Base-by-base conservation (phyloP, 2,329 filamentous ascomycete species). In the Coniosporium tulheliwenetii region DNA sequence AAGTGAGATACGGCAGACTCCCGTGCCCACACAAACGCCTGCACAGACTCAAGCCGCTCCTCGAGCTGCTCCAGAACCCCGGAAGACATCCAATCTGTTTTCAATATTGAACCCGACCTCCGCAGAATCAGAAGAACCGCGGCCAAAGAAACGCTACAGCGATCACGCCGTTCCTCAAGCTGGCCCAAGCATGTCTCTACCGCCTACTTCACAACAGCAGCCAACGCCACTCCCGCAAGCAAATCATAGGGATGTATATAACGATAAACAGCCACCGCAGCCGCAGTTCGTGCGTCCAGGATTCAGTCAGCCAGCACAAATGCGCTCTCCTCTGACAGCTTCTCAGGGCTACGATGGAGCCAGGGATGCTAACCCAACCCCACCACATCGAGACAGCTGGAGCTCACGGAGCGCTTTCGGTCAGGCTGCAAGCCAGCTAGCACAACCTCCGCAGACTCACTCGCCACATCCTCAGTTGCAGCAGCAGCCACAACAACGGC, bases 41-140 rank as follows among this genome's bases (percentile, higher is more conserved):
- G 45, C 47, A 10, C 43, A 49, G n/a, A 47, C 46, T 10, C 39
- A 44, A n/a, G 44, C 45, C 15, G 41, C 45, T 30, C 30, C 47
- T 29, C 40, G 44, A 14, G 49, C 52, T 12, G 45, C 51, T 26
- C 48, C 51, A 12, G 55, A 57, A 38, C 51, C 55, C 9, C 57
- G 57, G 2, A 61, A 60, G 47, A 52, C 56, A 10, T 60, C 58
- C 5, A 61, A 59, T 41, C 34, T 61, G 39, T 45, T 54, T 35
- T 54, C 51, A 2, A 48, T 61, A 4, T 45, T 61, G 14, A 61
- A 61, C 43, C 48, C 47, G 5, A 55, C 56, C 14, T 47, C 54
- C 13, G 55, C 53, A 32, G 56, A 57, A 15, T 47, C 54, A 14
- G 55, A 53, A 33, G 53, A 60, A 40, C 52, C 55, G 5, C 50